Conservation (phyloP, 2,329 filamentous ascomycete species). For the Epichloe typhina region DNA sequence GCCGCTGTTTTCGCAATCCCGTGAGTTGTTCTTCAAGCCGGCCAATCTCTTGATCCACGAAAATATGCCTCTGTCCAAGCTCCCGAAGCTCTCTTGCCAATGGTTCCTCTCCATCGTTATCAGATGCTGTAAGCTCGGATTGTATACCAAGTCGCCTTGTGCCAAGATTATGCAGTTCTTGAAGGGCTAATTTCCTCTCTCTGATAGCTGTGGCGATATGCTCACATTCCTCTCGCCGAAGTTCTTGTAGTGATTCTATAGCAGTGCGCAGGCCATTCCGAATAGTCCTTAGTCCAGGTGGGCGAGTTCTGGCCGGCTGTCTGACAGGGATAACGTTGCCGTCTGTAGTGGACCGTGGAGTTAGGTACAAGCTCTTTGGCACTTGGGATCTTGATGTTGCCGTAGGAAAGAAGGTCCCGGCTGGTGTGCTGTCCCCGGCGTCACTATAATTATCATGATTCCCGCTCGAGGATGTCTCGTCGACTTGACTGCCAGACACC, state of each 20-base stretch:
- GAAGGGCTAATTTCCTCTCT: constrained; percentile 43
- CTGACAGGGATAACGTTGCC: constrained; percentile 47
- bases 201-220: constrained; percentile 43
- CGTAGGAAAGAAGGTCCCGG: constrained; percentile 26
- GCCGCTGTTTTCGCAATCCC: constrained; percentile 45
- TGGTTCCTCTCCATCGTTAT: constrained; percentile 43
- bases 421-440: constrained; percentile 28
- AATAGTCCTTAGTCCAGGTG: constrained; percentile 45
- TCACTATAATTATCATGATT: constrained; percentile 23
- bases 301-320: constrained; percentile 37
- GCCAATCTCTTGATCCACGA: constrained; percentile 49
- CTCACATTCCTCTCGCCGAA: constrained; percentile 57
- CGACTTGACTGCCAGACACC: constrained; percentile 21
- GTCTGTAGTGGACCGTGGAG: constrained; percentile 22
- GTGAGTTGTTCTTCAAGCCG: constrained; percentile 51
- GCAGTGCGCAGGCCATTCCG: constrained; percentile 50
- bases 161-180: constrained; percentile 40
- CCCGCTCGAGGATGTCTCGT: constrained; percentile 7
- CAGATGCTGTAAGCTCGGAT: constrained; percentile 38
- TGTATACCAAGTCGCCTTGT: constrained; percentile 36
- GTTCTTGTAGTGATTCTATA: constrained; percentile 48
- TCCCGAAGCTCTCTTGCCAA: constrained; percentile 46
- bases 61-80: constrained; percentile 40
- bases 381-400: constrained; percentile 26
- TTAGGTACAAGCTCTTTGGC: constrained; percentile 28